Percentiles rank a stretch among this genome's conserved stretches.
phyloP scores from a whole-genome alignment of 1,139 yeast genomes.

The Dujonia santamariae region DNA sequence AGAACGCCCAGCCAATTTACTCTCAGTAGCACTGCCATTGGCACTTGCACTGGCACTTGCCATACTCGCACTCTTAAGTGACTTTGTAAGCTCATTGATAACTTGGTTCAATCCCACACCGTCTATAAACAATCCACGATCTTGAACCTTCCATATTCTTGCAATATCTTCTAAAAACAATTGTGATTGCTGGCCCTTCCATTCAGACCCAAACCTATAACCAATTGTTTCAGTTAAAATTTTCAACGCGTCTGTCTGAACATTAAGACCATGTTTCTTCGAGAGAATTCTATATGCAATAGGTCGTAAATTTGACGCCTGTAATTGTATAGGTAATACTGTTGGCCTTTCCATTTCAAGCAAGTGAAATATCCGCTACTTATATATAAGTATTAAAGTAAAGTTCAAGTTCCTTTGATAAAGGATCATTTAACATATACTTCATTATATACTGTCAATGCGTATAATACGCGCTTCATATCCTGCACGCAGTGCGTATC shows the following conservation, averaged over 20 bases:
- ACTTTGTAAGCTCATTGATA: conserved; percentile 47
- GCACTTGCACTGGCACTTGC: conserved; percentile 1
- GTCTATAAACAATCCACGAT: conserved; percentile 80
- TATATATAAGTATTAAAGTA: too few species aligned
- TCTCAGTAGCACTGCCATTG: not conserved
- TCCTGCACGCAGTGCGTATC: too few species aligned
- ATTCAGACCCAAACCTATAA: conserved; percentile 73
- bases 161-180: conserved; percentile 78
- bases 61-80: conserved; percentile 8
- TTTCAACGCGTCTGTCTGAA: conserved; percentile 80
- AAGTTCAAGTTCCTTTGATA: too few species aligned
- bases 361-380: too few species aligned
- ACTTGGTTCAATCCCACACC: conserved; percentile 66
- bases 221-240: conserved; percentile 74
- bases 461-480: too few species aligned
- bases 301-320: conserved; percentile 83
- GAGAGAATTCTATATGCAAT: conserved; percentile 86
- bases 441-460: too few species aligned
- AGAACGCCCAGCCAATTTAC: conserved; percentile 21
- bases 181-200: conserved; percentile 73
- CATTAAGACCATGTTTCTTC: conserved; percentile 87
- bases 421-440: too few species aligned
- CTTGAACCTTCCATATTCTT: conserved; percentile 81
- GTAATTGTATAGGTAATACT: conserved; percentile 68
- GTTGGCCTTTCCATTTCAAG: conserved; percentile 20